phyloP scores from a whole-genome alignment of 2,329 filamentous ascomycete genomes.

The Zymoseptoria pseudotritici region DNA sequence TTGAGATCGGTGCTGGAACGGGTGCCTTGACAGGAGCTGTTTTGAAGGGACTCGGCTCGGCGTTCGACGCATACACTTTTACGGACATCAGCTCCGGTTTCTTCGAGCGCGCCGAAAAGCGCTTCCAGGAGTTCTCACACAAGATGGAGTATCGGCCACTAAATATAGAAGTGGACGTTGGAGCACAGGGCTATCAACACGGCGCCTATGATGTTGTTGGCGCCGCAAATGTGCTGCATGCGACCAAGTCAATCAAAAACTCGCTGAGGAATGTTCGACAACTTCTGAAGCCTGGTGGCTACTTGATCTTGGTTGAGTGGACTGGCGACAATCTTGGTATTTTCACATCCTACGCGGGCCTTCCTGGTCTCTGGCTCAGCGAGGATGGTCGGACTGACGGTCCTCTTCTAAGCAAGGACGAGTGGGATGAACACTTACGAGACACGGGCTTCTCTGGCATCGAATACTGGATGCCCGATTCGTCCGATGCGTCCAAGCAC shows the following conservation, averaged over 20 bases:
- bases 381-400: conserved; percentile 22
- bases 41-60: conserved; percentile 25
- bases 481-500: conserved; percentile 8
- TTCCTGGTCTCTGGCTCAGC: conserved; percentile 3
- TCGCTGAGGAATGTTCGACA: conserved; percentile 18
- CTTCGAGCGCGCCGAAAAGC: conserved; percentile 31
- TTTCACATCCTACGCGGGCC: neutral
- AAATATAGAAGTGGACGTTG: conserved; percentile 28
- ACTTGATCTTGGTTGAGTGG: conserved; percentile 19
- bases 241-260: conserved; percentile 16
- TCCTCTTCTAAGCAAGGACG: conserved; percentile 20
- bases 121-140: conserved; percentile 4
- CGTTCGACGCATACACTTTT: conserved; percentile 38
- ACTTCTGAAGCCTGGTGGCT: conserved; percentile 24
- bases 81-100: conserved; percentile 40
- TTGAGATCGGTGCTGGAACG: conserved; percentile 42
- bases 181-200: conserved; percentile 29
- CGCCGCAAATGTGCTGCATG: conserved; percentile 23
- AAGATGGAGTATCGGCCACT: conserved; percentile 24
- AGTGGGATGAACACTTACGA: conserved; percentile 30
- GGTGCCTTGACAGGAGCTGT: conserved; percentile 36
- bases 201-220: conserved; percentile 23
- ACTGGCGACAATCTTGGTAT: conserved; percentile 10
- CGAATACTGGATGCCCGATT: conserved; percentile 16
- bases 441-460: conserved; percentile 31